Evolutionary conservation across 345 rosid species (phyloP).

Genomic region (Litchi chinensis): DNA sequence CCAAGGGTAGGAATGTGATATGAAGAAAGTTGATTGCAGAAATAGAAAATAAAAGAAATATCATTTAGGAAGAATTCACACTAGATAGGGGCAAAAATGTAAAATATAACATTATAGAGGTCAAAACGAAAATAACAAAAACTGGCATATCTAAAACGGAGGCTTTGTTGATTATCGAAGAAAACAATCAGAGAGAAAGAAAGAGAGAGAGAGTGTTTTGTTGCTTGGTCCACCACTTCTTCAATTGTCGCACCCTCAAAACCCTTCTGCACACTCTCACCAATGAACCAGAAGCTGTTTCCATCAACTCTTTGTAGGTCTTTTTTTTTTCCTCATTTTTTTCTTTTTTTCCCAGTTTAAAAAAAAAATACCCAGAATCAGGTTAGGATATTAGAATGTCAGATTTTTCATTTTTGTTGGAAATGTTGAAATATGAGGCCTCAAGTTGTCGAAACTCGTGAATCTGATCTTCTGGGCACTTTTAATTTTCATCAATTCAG

Average conservation of each 20-base stretch:
- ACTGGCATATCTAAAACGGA: slow-evolving; percentile 7
- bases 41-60: no score
- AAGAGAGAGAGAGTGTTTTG: background rate
- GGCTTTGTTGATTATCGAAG: slow-evolving; percentile 18
- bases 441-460: background rate
- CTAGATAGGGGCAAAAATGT: background rate
- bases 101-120: background rate
- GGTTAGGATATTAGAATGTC: background rate
- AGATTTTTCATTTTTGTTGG: background rate
- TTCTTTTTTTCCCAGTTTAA: background rate
- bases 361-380: background rate
- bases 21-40: no score
- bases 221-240: slow-evolving; percentile 18
- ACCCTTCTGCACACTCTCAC: background rate
- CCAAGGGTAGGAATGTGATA: no score
- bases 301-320: background rate
- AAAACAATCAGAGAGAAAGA: slow-evolving; percentile 10
- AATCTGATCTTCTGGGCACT: background rate
- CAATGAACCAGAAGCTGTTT: background rate
- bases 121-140: background rate
- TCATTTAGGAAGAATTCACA: no score
- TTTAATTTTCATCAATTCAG: slow-evolving; percentile 7
- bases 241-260: background rate
- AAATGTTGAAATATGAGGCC: slow-evolving; percentile 5
- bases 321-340: background rate